Base-by-base conservation (phyloP, 1,284 basidiomycete genomes). In the Ceratobasidium sp. region DNA sequence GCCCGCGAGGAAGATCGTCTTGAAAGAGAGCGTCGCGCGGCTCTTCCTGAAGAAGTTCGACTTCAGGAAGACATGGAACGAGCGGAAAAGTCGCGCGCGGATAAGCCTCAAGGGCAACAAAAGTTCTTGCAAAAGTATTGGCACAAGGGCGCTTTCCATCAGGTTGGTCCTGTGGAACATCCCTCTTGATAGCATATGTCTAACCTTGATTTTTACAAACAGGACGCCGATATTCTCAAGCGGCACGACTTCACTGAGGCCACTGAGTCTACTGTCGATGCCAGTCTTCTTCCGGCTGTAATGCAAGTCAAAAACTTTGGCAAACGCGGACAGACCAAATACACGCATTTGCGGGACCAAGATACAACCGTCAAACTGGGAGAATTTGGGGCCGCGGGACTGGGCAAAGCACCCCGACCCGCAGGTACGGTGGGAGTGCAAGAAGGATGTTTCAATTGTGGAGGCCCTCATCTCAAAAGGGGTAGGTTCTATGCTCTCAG, bases 221-320 rank as follows among this genome's bases (percentile, higher is more conserved):
- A 94, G 89, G 96, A 98, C 79, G 87, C 89, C 73, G 94, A 98
- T 60, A 87, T 99, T 72, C 86, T 98, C 74, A 86, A 85, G 75
- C 82, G 82, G 70, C 90, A 91, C 77, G 95, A 99, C 79, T 98
- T 84, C 76, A 94, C 93, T 0, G 92, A 93, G 76, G 89, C 92
- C 20, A 98, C 95, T 3, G 88, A 90, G 77, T 92, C 89, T 25
- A 90, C 92, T 0, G 78, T 95, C 55, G 95, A 98, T 77, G 87
- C 96, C 47, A 89, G 90, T 6, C 74, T 91, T 72, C 82, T 99
- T 45, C 97, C 97, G 7, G 86, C 92, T 79, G 91, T 98, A 71
- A 96, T 99, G 94, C 97, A 99, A 81, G 94, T 97, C 75, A 90
- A 90, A 78, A 90, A 98, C 81, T 99, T 95, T 78, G 97, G 97